Evolutionary conservation across 2,329 filamentous ascomycete genomes (phyloP).

Genomic region (Colletotrichum camelliae): DNA sequence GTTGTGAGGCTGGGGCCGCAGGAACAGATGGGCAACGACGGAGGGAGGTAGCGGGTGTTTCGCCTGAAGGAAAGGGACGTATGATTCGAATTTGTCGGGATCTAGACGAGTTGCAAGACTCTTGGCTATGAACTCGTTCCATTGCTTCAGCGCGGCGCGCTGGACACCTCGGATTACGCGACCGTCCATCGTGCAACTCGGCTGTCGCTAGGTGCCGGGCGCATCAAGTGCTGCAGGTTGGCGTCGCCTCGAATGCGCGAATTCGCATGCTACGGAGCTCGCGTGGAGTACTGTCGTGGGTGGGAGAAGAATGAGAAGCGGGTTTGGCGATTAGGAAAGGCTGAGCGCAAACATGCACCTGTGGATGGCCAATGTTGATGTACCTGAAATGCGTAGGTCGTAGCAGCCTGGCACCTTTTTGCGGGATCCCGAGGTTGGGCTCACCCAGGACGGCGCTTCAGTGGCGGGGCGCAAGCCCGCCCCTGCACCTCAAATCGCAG

Average conservation of each 20-base stretch:
- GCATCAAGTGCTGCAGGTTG: slow-evolving; percentile 8
- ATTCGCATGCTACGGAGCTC: slow-evolving; percentile 1
- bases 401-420: background rate
- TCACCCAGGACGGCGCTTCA: background rate
- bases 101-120: slow-evolving; percentile 59
- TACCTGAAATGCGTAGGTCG: background rate
- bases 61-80: slow-evolving; percentile 52
- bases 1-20: slow-evolving; percentile 57
- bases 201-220: background rate
- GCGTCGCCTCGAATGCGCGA: background rate
- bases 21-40: slow-evolving; percentile 61
- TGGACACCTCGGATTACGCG: slow-evolving; percentile 23
- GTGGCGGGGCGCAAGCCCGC: background rate
- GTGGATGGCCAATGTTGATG: background rate
- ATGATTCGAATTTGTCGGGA: slow-evolving; percentile 56
- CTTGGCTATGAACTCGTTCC: slow-evolving; percentile 56
- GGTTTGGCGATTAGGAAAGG: background rate
- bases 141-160: slow-evolving; percentile 39
- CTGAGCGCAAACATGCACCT: background rate
- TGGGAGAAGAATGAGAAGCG: background rate
- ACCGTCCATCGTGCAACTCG: slow-evolving; percentile 18
- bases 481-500: background rate
- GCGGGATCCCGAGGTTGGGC: background rate
- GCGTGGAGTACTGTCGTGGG: background rate
- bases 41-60: slow-evolving; percentile 57